Evolutionary conservation across 768 basidiomycete genomes (phyloP), one percentile per base, ranked within the genome.

Genomic region (Amanita inopinata): DNA sequence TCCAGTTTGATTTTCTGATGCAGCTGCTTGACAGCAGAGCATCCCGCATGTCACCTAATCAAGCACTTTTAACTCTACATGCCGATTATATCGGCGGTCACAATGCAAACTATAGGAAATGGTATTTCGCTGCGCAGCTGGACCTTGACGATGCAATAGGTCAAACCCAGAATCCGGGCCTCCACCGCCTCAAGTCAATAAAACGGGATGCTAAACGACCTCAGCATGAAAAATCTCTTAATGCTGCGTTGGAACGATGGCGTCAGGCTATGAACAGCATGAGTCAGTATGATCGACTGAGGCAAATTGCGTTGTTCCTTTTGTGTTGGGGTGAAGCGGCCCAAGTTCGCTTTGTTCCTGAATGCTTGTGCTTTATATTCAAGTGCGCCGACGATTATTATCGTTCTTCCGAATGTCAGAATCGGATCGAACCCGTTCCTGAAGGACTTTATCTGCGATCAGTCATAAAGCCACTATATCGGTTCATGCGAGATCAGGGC

Each of bases 381-480:
- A 99, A 99, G 65, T 98, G 96, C 56, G 96, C 96, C 10, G 96
- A 99, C 58, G 96, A 99, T 65, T 99, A 97, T 61, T 99, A 99
- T 61, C 92, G 96, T 18, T 91, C 87, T 3, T 82, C 94, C n/a
- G 96, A 98, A 55, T 99, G 96, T 53, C 96, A 99, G 61, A 87
- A 78, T 59, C 71, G 90, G 33, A 66, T 88, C 33, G 93, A 97
- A 40, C 80, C 93, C 0, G 90, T 97, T 0, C 88, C 89, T 0
- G 94, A 97, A 54, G 96, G 94, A 0, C 67, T 97, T n/a, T 99
- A 97, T 61, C 70, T 99, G 22, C 78, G 83, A 34, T 70, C 87
- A 1, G 87, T 98, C 53, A 70, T 90, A 51, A 94, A 96, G 56
- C 96, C 96, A 0, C 63, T 99, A 3, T 99, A 99, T 62, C 76